phyloP scores from a whole-genome alignment of 2,329 filamentous ascomycete genomes.

The Hymenoscyphus scutula region DNA sequence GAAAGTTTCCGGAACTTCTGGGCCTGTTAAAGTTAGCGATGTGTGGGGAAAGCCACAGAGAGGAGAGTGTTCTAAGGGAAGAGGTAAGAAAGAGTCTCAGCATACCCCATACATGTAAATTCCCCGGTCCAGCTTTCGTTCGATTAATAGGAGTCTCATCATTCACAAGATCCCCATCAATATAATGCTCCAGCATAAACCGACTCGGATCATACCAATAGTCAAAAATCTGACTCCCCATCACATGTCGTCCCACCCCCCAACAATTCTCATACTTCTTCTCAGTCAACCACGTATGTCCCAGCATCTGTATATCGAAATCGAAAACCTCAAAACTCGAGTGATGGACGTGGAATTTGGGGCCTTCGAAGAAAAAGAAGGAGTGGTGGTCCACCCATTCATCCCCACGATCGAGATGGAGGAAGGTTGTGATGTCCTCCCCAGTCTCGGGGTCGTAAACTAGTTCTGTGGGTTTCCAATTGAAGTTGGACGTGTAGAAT shows the following conservation, averaged over 20 bases:
- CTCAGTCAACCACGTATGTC: conserved; percentile 65
- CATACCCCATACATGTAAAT: conserved; percentile 33
- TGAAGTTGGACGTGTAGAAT: conserved; percentile 52
- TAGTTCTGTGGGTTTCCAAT: conserved; percentile 48
- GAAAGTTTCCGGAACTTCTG: conserved; percentile 11
- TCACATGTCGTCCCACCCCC: conserved; percentile 68
- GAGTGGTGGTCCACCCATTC: conserved; percentile 53
- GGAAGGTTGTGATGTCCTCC: conserved; percentile 47
- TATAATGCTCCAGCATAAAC: conserved; percentile 69
- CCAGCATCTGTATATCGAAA: conserved; percentile 67
- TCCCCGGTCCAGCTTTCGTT: conserved; percentile 19
- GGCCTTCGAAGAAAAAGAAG: conserved; percentile 47
- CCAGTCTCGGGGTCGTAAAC: conserved; percentile 23
- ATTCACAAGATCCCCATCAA: conserved; percentile 66
- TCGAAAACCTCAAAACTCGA: conserved; percentile 69
- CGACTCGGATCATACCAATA: conserved; percentile 60
- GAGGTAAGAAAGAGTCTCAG: conserved; percentile 8
- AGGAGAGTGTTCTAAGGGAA: neutral
- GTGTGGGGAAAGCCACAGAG: neutral
- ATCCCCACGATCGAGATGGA: conserved; percentile 52
- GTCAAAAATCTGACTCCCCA: conserved; percentile 71
- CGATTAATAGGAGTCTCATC: conserved; percentile 26
- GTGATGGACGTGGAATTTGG: conserved; percentile 50
- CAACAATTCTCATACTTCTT: conserved; percentile 65
- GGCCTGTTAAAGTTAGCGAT: conserved; percentile 15